Base-by-base conservation (phyloP, 1,284 basidiomycete species). In the Amylostereum chailletii region DNA sequence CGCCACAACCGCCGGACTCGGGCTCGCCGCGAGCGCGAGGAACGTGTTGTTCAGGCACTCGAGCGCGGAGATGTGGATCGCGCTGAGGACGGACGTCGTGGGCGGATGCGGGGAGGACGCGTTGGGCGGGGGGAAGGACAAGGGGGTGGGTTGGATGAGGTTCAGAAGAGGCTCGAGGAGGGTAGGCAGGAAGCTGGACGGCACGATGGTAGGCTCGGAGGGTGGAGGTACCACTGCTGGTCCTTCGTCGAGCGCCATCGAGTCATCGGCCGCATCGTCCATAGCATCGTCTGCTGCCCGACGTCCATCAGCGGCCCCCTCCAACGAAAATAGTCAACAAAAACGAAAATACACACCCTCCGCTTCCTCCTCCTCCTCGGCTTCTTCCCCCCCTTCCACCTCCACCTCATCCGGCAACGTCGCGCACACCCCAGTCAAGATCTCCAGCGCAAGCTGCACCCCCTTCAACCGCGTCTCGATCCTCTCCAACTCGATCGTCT, bases 11-110 rank as follows among this genome's bases (percentile, higher is more conserved):
- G 62, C 64, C 30, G 69, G 55, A 49, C 65, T 71, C 7, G 70
- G 67, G 2, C 69, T 65, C 0, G 76, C 64, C 3, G 83, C 74
- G 27, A 90, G 72, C 1, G 90, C 85, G 45, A 95, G 72, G 59
- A 94, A 86, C 10, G 94, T 74, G 65, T 97, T 96, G 63, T 92
- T 94, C 50, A 96, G 75, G 57, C 91, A 93, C 65, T 95, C 92
- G 45, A 94, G 73, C 5, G 92, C 90, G 53, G 84, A 76, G 46
- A 91, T 73, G 62, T 95, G 92, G 42, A 95, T 79, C 1, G 83
- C 78, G 53, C 84, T 79, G 37, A 95, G 76, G 5, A 75, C 83
- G 7, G 90, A 89, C 0, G 91, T 94, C 9, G 84, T 92, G 1
- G 90, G 91, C 41, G 89, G 88, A 62, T 94, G 89, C 10, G 75